A percentile compares a stretch with the other conserved stretches of the same genome.
Evolutionary conservation across 208 protist genomes (phyloP).

Genomic region (Leishmania martiniquensis): DNA sequence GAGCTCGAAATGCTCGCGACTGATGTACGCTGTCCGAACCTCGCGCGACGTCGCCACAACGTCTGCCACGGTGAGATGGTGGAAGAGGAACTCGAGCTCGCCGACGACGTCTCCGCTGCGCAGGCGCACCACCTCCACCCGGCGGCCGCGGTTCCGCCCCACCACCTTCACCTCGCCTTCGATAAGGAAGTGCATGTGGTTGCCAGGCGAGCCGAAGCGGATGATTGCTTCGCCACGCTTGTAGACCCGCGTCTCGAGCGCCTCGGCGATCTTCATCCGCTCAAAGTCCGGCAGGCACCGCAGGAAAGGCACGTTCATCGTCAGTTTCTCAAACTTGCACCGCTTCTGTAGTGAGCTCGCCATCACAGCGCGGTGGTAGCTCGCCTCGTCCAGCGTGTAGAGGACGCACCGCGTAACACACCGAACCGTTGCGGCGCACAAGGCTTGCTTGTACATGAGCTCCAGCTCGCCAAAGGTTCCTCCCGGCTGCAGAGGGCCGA

Average conservation of each 20-base stretch:
- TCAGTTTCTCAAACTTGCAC: constrained; percentile 68
- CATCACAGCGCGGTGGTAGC: constrained; percentile 84
- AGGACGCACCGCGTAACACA: constrained; percentile 75
- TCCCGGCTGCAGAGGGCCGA: constrained; percentile 60
- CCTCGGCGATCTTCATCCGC: constrained; percentile 87
- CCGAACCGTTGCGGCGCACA: constrained; percentile 80
- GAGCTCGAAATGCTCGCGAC: constrained; percentile 87
- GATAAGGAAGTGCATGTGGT: constrained; percentile 81
- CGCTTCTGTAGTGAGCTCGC: constrained; percentile 67
- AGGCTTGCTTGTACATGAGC: constrained; percentile 88
- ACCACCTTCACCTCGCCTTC: constrained; percentile 83
- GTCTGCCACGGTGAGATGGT: constrained; percentile 83
- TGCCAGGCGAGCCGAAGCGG: constrained; percentile 60
- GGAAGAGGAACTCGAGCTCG: constrained; percentile 92
- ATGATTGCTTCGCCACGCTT: constrained; percentile 72
- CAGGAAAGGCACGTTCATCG: constrained; percentile 73
- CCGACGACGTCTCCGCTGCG: constrained; percentile 78
- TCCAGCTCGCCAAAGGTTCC: constrained; percentile 85
- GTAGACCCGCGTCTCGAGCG: constrained; percentile 69
- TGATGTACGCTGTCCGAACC: constrained; percentile 74
- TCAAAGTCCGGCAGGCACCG: constrained; percentile 81
- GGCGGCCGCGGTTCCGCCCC: constrained; percentile 61
- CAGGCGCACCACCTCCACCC: constrained; percentile 71
- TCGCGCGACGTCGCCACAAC: constrained; percentile 66
- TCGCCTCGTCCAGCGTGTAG: constrained; percentile 83